Base-by-base conservation (phyloP, 139 green algal species). In the Mesostigma viride region DNA sequence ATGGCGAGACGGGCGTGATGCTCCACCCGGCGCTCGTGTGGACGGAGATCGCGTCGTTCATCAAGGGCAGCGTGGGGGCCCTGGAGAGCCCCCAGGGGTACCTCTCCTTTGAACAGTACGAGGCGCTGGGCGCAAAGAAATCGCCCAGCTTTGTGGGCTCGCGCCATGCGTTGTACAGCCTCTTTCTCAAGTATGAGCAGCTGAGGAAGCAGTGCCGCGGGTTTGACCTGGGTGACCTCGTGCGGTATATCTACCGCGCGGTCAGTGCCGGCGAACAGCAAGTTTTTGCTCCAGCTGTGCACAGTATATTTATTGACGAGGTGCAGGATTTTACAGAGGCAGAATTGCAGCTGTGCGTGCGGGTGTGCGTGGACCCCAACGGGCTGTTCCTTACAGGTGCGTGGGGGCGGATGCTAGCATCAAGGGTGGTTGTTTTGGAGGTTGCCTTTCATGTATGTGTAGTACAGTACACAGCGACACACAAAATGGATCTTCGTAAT, bases 281-380 rank as follows among this genome's bases (percentile, higher is more conserved):
- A 24, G 24, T 63, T n/a, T n/a, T n/a, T n/a, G n/a, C n/a, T n/a
- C n/a, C n/a, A n/a, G n/a, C n/a, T n/a, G 71, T 93, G 22, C 70
- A 86, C 48, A 81, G 58, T 48, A 66, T 94, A 35, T 91, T 84
- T 74, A 61, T 89, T 2, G 87, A 93, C 69, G 86, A 92, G 64
- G 84, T 90, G 56, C 87, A 94, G 73, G 87, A 94, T 69, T 87
- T 94, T 64, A 87, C 83, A 0, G 79, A 87, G 70, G 83, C 82
- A 1, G 80, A 94, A 77, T 72, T 94, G 0, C 31, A 33, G 3
- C 40, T 78, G 60, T 62, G 91, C 24, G 72, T 88, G 64, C 82
- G 89, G 62, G 35, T 91, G 30, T 71, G 76, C 6, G 53, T 74
- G 1, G 65, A 88, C 28, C 70, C 74, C 31, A 82, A 88, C 33